These are phyloP conservation scores for Leishmania lainsoni DNA, from an alignment of 208 protist species.

Conservation along the genomic window DNA sequence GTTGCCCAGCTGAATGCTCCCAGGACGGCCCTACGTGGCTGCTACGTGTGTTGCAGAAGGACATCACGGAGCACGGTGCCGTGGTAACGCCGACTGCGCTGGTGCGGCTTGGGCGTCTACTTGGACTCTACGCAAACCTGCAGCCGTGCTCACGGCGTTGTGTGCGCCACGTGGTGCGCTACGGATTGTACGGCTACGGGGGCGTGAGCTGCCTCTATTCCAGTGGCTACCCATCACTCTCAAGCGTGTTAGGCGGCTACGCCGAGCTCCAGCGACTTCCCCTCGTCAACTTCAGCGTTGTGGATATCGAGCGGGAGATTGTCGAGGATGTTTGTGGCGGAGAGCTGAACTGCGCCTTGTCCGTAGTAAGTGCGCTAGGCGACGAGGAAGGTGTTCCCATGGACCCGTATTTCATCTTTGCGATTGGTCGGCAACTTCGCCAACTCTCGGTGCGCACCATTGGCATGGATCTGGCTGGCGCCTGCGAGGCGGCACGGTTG, in stretches of 20 bases:
- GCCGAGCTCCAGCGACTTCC: slow-evolving; percentile 25
- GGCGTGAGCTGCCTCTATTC: slow-evolving; percentile 51
- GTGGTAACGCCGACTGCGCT: slow-evolving; percentile 40
- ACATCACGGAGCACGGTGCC: slow-evolving; percentile 33
- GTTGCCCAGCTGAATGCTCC: slow-evolving; percentile 31
- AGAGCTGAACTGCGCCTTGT: slow-evolving; percentile 76
- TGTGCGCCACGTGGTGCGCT: slow-evolving; percentile 66
- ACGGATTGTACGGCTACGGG: slow-evolving; percentile 71
- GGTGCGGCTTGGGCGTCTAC: slow-evolving; percentile 45
- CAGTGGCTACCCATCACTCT: slow-evolving; percentile 39
- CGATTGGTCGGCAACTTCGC: slow-evolving; percentile 61
- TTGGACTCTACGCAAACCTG: slow-evolving; percentile 40
- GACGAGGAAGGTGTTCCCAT: slow-evolving; percentile 80
- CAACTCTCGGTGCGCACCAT: slow-evolving; percentile 37
- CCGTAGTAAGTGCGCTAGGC: slow-evolving; percentile 74
- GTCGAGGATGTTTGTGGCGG: slow-evolving; percentile 57
- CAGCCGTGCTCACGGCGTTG: slow-evolving; percentile 66
- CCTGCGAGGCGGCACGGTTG: slow-evolving; percentile 64
- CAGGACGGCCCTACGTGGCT: slow-evolving; percentile 44
- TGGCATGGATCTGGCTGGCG: slow-evolving; percentile 69
- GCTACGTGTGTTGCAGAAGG: slow-evolving; percentile 55
- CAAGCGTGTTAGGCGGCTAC: slow-evolving; percentile 26
- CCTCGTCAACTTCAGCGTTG: slow-evolving; percentile 52
- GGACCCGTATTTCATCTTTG: slow-evolving; percentile 86
- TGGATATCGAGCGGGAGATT: slow-evolving; percentile 48